These are phyloP conservation scores for Isatis tinctoria DNA, from an alignment of 345 rosid species.

Conservation along the genomic window DNA sequence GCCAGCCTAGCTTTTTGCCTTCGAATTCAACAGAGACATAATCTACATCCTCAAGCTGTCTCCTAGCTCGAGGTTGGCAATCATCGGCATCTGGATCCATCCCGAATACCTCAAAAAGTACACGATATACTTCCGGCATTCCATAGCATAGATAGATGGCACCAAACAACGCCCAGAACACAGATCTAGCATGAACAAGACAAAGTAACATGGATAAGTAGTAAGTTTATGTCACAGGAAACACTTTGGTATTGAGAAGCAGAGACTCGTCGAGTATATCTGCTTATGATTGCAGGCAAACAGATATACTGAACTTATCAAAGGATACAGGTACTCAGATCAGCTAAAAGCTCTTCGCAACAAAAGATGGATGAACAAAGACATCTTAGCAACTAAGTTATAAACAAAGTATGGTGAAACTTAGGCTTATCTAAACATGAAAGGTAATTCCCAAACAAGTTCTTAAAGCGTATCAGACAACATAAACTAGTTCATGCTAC, in stretches of 20 bases:
- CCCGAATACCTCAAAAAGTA: conserved; percentile 93
- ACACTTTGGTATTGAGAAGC: background rate
- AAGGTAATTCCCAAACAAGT: background rate
- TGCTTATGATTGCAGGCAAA: background rate
- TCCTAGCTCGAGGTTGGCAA: conserved; percentile 82
- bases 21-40: conserved; percentile 92
- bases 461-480: background rate
- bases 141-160: conserved; percentile 93
- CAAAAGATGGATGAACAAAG: background rate
- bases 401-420: background rate
- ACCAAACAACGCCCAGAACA: conserved; percentile 94
- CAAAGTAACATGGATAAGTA: background rate
- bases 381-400: background rate
- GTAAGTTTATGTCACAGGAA: background rate
- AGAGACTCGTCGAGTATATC: background rate
- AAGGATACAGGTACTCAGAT: background rate
- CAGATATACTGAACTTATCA: background rate
- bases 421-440: background rate
- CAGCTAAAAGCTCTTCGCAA: background rate
- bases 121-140: conserved; percentile 93
- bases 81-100: conserved; percentile 97
- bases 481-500: background rate
- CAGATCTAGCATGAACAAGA: conserved; percentile 50
- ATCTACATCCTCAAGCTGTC: conserved; percentile 96
- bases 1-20: conserved; percentile 76